A percentile compares a stretch with the other conserved stretches of the same genome.
These are phyloP conservation scores for Ensete ventricosum DNA, from an alignment of 176 grass and related monocot species.

Conservation along the genomic window DNA sequence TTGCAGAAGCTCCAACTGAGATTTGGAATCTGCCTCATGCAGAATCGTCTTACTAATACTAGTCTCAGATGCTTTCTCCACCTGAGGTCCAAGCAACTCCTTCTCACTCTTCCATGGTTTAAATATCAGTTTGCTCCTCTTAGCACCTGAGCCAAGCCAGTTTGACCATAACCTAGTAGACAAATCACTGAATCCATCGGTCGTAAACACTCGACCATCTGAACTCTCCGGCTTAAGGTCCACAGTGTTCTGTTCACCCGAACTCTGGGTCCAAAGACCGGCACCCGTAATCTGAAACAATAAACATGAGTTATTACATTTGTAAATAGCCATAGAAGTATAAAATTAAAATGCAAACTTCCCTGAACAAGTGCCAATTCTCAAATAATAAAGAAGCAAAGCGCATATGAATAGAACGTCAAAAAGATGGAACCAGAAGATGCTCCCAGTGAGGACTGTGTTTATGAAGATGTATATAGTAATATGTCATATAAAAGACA, in stretches of 20 bases:
- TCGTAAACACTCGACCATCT: conserved; percentile 52
- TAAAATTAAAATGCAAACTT: not conserved
- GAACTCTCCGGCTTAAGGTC: conserved; percentile 44
- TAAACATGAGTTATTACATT: not conserved
- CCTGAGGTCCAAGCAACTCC: conserved; percentile 51
- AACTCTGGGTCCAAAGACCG: conserved; percentile 61
- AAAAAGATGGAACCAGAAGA: not conserved
- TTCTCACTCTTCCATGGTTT: conserved; percentile 77
- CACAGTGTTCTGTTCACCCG: conserved; percentile 40
- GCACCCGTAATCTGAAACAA: conserved; percentile 58
- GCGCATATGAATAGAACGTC: not conserved
- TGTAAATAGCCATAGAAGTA: too few species aligned
- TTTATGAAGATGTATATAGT: too few species aligned
- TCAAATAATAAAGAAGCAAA: not conserved
- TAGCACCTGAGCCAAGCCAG: conserved; percentile 79
- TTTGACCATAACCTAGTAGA: conserved; percentile 90
- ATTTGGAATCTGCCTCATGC: conserved; percentile 34
- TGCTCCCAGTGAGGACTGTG: not conserved
- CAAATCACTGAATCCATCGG: conserved; percentile 66
- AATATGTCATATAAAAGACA: too few species aligned
- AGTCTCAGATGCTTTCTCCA: conserved; percentile 43
- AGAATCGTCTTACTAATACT: conserved; percentile 29
- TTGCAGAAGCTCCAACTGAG: conserved; percentile 29
- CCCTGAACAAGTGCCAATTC: not conserved
- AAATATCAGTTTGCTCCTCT: conserved; percentile 77